Conservation (phyloP, 78 protist genomes). For the Protostelium mycophagum region DNA sequence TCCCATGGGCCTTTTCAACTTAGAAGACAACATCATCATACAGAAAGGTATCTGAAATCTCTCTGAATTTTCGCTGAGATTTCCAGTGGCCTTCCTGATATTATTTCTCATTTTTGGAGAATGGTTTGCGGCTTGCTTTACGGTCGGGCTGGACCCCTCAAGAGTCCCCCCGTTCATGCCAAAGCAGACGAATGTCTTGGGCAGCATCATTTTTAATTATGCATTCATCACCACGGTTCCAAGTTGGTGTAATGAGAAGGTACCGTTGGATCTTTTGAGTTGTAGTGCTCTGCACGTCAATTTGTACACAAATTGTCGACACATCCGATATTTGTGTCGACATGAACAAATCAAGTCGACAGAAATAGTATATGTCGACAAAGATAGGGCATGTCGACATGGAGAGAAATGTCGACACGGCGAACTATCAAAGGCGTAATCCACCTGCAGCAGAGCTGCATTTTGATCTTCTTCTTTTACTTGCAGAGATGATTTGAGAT, state of each 20-base stretch:
- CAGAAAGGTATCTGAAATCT: background rate
- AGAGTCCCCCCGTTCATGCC: background rate
- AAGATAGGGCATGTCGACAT: too few relatives aligned
- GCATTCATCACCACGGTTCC: constrained; percentile 18
- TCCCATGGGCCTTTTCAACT: constrained; percentile 19
- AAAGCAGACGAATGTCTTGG: background rate
- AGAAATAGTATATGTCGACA: too few relatives aligned
- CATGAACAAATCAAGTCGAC: too few relatives aligned
- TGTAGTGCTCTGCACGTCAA: too few relatives aligned
- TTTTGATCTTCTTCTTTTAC: too few relatives aligned
- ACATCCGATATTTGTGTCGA: too few relatives aligned
- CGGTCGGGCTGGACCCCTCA: background rate
- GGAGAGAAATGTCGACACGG: too few relatives aligned
- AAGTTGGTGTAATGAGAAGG: constrained; percentile 23
- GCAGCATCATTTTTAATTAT: constrained; percentile 7
- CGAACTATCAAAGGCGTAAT: too few relatives aligned
- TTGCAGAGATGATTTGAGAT: background rate
- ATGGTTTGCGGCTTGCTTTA: background rate
- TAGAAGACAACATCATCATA: constrained; percentile 19
- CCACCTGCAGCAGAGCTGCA: too few relatives aligned
- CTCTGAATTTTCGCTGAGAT: background rate
- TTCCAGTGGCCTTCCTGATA: background rate
- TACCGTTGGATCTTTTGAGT: too few relatives aligned
- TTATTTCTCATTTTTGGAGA: background rate
- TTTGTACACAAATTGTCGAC: too few relatives aligned